Evolutionary conservation across 73 alveolate genomes (phyloP), one percentile per base, ranked within the genome.

Genomic region (Uronychia setigera): DNA sequence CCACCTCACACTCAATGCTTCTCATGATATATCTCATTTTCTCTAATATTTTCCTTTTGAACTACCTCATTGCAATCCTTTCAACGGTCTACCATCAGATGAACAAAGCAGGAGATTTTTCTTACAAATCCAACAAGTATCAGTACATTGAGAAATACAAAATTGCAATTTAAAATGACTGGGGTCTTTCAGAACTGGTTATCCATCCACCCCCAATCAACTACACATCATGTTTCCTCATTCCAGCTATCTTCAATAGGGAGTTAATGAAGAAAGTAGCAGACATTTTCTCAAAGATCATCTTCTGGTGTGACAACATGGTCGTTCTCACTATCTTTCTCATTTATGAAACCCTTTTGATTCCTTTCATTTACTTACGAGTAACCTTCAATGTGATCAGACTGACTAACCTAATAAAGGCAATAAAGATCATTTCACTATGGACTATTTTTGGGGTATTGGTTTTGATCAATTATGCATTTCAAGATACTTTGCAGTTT

Each of bases 171-270:
- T 67, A 74, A 1, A 84, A 85, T 30, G 80, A 83, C 57, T 14
- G 74, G 58, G 91, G 91, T 0, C 77, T 74, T 32, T 76, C 85
- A 31, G 91, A 85, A 34, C 80, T 85, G 26, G 81, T 85, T 1
- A 85, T 85, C 28, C 91, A 85, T 60, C 91, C 91, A 26, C 91
- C 91, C 1, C 91, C 91, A 1, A 32, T 85, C 33, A 85, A 85
- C 79, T 74, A 74, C 60, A 35, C 77, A 27, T 74, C 91, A 28
- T 1, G 76, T 0, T 33, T 35, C 80, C 57, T 85, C 33, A 26
- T 85, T 9, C 91, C 91, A 0, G 76, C 60, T 75, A 76, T 85
- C 84, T 34, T 85, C 30, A 85, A 78, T 30, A 35, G 67, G 60
- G 35, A 81, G 11, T 80, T 85, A 1, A 85, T 85, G 91, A 35